A percentile compares a stretch with the other conserved stretches of the same genome.
Conservation (phyloP, 768 basidiomycete species). For the Hygrophorus russula region DNA sequence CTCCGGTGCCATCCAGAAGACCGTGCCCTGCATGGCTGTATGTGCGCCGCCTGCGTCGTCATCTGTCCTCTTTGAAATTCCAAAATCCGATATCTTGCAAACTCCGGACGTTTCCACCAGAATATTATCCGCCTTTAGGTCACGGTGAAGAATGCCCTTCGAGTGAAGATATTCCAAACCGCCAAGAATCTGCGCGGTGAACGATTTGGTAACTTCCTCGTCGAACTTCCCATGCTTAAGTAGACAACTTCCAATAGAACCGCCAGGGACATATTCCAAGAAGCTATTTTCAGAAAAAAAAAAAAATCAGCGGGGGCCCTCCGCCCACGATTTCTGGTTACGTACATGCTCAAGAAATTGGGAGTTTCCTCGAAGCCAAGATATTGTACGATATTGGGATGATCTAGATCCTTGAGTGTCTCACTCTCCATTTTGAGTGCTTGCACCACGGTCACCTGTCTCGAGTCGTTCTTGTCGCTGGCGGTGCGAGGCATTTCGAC, state of each 20-base stretch:
- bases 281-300: slow-evolving; percentile 46
- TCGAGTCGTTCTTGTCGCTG: slow-evolving; percentile 82
- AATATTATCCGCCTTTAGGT: slow-evolving; percentile 97
- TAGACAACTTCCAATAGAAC: slow-evolving; percentile 84
- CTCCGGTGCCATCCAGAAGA: slow-evolving; percentile 99
- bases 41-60: slow-evolving; percentile 76
- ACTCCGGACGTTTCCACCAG: slow-evolving; percentile 85
- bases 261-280: slow-evolving; percentile 97
- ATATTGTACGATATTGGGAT: slow-evolving; percentile 95
- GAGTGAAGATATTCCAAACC: slow-evolving; percentile 92
- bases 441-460: slow-evolving; percentile 79
- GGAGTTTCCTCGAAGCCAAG: slow-evolving; percentile 90
- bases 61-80: slow-evolving; percentile 93
- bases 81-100: slow-evolving; percentile 98
- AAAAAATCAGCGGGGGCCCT: slow-evolving; percentile 3
- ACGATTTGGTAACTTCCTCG: slow-evolving; percentile 85
- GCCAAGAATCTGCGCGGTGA: slow-evolving; percentile 82
- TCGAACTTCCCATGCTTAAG: slow-evolving; percentile 89
- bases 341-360: slow-evolving; percentile 84
- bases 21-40: slow-evolving; percentile 94
- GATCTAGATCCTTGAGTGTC: slow-evolving; percentile 91
- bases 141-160: slow-evolving; percentile 86
- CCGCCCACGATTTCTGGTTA: slow-evolving; percentile 13
- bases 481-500: slow-evolving; percentile 90
- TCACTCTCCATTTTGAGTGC: slow-evolving; percentile 94